Conservation (phyloP, 2,329 filamentous ascomycete genomes). For the Scedosporium dehoogii region DNA sequence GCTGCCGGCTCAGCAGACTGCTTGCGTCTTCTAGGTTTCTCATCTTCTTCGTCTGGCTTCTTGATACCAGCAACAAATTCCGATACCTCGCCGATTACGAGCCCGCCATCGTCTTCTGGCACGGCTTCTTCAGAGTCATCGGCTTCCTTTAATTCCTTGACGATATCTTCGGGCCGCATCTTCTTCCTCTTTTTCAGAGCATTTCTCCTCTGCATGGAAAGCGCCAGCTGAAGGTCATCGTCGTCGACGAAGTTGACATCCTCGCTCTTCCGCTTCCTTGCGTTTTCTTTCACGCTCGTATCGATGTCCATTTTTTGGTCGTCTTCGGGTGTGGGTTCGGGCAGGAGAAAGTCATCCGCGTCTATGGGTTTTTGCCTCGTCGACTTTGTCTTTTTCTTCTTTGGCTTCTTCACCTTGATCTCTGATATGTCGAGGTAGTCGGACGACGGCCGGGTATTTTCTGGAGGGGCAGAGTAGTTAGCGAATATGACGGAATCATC, state of each 20-base stretch:
- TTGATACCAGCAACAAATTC: constrained; percentile 86
- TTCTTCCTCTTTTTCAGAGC: constrained; percentile 90
- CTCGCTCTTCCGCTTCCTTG: constrained; percentile 52
- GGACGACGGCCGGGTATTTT: constrained; percentile 34
- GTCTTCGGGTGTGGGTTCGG: constrained; percentile 9
- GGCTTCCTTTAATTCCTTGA: constrained; percentile 59
- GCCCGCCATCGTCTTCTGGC: constrained; percentile 36
- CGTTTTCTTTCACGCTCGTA: constrained; percentile 27
- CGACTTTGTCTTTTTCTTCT: constrained; percentile 80
- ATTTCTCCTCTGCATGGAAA: constrained; percentile 72
- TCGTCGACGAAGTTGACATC: constrained; percentile 74
- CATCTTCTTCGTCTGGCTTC: constrained; percentile 45
- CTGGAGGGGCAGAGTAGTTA: not conserved
- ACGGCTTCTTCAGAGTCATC: constrained; percentile 32
- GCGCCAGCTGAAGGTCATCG: constrained; percentile 78
- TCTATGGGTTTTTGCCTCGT: constrained; percentile 61
- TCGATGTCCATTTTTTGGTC: constrained; percentile 69
- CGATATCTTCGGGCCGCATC: constrained; percentile 76
- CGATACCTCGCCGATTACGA: constrained; percentile 92
- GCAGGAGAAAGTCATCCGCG: constrained; percentile 46
- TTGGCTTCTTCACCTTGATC: constrained; percentile 89
- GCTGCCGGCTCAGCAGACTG: constrained; percentile 19
- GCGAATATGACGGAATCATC: not conserved
- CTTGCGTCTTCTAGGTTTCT: constrained; percentile 38
- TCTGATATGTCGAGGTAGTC: constrained; percentile 84